Conservation (phyloP, 805 yeast genomes). For the Candida cerambycidarum region DNA sequence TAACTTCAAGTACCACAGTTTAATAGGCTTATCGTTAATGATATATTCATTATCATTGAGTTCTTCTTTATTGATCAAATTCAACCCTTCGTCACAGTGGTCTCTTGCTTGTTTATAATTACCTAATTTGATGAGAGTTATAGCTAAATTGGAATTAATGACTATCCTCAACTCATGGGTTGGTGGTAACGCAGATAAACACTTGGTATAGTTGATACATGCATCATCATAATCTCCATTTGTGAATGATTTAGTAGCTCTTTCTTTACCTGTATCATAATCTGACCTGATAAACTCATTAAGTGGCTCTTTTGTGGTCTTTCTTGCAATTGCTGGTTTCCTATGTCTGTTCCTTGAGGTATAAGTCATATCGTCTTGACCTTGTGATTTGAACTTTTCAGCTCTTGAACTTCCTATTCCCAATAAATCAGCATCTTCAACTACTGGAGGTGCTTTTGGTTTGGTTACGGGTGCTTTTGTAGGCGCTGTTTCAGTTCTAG, state of each 20-base stretch:
- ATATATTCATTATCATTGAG: constrained; percentile 27
- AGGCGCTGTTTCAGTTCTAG: not conserved
- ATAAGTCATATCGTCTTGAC: constrained; percentile 19
- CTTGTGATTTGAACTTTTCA: constrained; percentile 25
- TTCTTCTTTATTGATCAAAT: constrained; percentile 27
- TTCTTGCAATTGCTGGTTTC: constrained; percentile 5
- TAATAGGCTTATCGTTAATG: constrained; percentile 51
- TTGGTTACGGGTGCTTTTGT: too few relatives aligned
- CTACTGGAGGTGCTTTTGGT: constrained; percentile 6
- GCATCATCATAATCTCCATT: constrained; percentile 84
- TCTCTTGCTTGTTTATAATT: constrained; percentile 54
- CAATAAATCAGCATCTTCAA: constrained; percentile 27
- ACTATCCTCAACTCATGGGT: constrained; percentile 66
- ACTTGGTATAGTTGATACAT: constrained; percentile 53
- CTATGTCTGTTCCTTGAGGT: constrained; percentile 20
- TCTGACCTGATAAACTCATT: constrained; percentile 41
- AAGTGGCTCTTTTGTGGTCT: constrained; percentile 21
- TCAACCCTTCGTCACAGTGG: constrained; percentile 49
- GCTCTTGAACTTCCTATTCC: constrained; percentile 25
- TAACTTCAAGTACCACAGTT: constrained; percentile 74
- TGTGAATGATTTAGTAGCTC: constrained; percentile 64
- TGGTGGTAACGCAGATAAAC: constrained; percentile 52
- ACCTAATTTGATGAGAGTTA: constrained; percentile 64
- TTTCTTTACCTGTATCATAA: constrained; percentile 49
- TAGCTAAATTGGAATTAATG: constrained; percentile 71